Conservation (phyloP, 306 rosid genomes). For the Ochetophila trinervis region DNA sequence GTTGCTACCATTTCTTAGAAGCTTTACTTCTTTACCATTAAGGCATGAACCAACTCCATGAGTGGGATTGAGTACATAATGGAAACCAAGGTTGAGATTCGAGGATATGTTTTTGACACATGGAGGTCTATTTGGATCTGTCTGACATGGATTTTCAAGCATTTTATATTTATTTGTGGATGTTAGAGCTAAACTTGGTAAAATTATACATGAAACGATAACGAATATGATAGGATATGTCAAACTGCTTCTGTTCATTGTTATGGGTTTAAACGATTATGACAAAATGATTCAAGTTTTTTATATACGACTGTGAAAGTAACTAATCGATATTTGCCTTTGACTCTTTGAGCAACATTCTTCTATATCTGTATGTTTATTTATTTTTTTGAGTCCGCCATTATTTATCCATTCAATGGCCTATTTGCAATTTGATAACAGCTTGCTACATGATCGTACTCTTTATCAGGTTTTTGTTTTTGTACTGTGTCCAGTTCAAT, state of each 20-base stretch:
- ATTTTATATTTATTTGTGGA: slow-evolving; percentile 47
- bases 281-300: not conserved
- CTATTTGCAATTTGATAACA: no score
- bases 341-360: no score
- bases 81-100: slow-evolving; percentile 17
- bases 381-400: no score
- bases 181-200: not conserved
- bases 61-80: slow-evolving; percentile 5
- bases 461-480: no score
- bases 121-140: slow-evolving; percentile 43
- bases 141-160: slow-evolving; percentile 27
- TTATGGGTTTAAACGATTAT: not conserved
- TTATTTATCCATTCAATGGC: no score
- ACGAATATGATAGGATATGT: no score
- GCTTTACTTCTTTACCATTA: not conserved
- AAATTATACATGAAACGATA: no score
- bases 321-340: not conserved
- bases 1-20: slow-evolving; percentile 46
- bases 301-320: no score
- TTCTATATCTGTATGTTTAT: no score
- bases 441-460: no score
- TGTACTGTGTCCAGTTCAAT: no score
- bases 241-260: no score
- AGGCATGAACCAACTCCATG: not conserved
- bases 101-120: slow-evolving; percentile 68